Evolutionary conservation across 176 grass and related monocot genomes (phyloP).

Genomic region (Leersia perrieri): DNA sequence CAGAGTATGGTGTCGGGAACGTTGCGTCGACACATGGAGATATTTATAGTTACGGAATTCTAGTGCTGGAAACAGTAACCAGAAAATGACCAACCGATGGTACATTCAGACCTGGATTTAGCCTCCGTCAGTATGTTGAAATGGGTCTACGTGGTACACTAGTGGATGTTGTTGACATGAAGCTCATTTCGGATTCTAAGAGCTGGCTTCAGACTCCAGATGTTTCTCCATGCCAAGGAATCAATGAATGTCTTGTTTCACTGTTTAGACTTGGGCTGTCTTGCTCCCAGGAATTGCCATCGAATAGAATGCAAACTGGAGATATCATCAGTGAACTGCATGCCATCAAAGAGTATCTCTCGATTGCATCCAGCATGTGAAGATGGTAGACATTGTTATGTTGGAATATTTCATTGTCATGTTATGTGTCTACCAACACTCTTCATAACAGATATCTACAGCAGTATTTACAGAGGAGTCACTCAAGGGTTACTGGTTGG

Average conservation of each 20-base stretch:
- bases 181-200: background rate
- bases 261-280: background rate
- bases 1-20: background rate
- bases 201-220: background rate
- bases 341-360: background rate
- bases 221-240: background rate
- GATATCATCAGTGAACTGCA: background rate
- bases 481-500: no score
- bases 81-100: background rate
- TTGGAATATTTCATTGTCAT: no score
- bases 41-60: background rate
- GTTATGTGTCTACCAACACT: no score
- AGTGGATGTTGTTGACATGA: background rate
- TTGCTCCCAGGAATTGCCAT: background rate
- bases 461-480: no score
- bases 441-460: no score
- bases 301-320: background rate
- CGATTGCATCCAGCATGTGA: no score
- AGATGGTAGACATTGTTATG: no score
- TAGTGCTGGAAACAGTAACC: background rate
- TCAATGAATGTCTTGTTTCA: background rate
- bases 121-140: background rate
- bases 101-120: background rate
- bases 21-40: background rate
- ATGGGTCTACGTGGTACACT: background rate